Evolutionary conservation across 352 stramenopile species (phyloP).

Genomic region (Globisporangium sylvaticum): DNA sequence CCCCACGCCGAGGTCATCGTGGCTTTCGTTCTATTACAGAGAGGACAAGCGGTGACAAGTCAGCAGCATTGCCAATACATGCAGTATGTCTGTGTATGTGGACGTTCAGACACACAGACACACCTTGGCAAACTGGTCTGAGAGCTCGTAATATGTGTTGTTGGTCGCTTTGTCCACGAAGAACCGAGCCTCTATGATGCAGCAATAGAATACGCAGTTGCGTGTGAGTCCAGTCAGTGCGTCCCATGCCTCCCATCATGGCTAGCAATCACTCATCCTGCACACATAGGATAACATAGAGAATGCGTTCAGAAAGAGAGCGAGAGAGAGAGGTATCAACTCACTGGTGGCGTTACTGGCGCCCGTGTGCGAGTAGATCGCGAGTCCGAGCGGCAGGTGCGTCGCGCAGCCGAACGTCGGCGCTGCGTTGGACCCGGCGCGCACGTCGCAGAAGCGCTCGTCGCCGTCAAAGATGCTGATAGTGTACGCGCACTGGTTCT

Average conservation of each 20-base stretch:
- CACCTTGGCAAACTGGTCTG: background rate
- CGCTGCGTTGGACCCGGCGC: background rate
- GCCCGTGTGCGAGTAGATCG: conserved; percentile 12
- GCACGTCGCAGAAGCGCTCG: background rate
- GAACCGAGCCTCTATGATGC: background rate
- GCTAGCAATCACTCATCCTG: background rate
- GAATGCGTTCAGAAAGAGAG: background rate
- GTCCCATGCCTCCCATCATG: background rate
- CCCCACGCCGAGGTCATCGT: background rate
- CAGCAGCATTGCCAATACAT: background rate
- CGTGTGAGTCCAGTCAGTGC: background rate
- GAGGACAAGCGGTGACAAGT: background rate
- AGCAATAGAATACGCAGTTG: background rate
- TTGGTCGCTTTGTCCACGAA: background rate
- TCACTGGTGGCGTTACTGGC: conserved; percentile 12
- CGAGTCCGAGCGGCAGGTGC: conserved; percentile 3
- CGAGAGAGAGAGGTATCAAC: background rate
- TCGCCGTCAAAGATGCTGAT: background rate
- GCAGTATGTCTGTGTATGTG: background rate
- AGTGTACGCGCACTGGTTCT: background rate
- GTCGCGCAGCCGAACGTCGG: conserved; percentile 10
- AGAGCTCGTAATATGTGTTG: background rate
- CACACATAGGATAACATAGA: background rate
- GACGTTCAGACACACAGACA: background rate
- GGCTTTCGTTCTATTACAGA: background rate